Base-by-base conservation (phyloP, 805 yeast species). In the Cyberlindnera petersonii region DNA sequence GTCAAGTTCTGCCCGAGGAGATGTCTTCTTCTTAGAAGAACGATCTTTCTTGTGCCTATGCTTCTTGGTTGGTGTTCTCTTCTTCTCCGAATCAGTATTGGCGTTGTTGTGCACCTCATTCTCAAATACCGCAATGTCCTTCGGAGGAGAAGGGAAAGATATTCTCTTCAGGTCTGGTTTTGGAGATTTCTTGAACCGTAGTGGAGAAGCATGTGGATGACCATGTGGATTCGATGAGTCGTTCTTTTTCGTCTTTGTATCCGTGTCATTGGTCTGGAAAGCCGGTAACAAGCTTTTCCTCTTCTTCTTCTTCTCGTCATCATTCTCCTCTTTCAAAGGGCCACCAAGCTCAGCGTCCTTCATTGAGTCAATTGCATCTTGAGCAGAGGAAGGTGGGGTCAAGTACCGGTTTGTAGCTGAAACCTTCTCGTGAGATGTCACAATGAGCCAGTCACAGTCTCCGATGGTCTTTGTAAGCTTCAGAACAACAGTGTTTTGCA, bases 361-460 rank as follows among this genome's bases (percentile, higher is more conserved):
- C 16, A 31, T 29, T 8, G 31, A n/a, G 28, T 55, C 56, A 24
- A 43, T 36, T 9, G 47, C 49, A 5, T 39, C 47, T 6, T 43
- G 30, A 14, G 47, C 44, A 21, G 55, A 50, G 3, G 42, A 33
- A 24, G 54, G 54, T 3, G 60, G 59, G 16, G 59, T 54, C 38
- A 56, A 35, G 35, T 56, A 56, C 28, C 57, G 49, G 35, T 56
- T 56, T 1, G 41, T 54, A 1, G 49, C 26, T 7, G 60, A 56
- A 11, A 58, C 59, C 23, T 55, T 52, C 27, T 52, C 58, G 40
- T 63, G 64, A 26, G 61, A 53, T 1, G 64, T 53, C 21, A 65
- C 51, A 23, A 65, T 58, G 31, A 65, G 48, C 67, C 68, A 63
- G 36, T 63, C 61, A 50, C 68, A 61, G 31, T 64, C 66, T 31